Conservation (phyloP, 257 asterid species). For the Rubia yunnanensis region DNA sequence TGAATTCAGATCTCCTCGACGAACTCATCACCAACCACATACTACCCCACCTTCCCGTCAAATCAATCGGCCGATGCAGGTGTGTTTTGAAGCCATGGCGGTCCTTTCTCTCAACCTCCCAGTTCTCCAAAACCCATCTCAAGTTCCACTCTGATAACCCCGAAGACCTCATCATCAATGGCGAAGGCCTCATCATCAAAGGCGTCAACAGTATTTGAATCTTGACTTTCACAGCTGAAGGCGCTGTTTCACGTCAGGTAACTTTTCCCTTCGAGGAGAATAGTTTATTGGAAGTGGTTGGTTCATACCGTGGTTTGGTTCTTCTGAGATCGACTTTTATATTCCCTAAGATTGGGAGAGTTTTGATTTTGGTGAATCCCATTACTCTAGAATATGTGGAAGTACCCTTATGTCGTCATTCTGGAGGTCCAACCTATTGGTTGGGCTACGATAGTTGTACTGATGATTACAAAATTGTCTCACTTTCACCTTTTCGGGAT, state of each 20-base stretch:
- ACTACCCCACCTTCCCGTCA: too few species aligned
- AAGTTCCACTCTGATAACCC: too few species aligned
- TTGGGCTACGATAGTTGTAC: not conserved
- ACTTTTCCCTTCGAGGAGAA: not conserved
- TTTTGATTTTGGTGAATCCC: constrained; percentile 1
- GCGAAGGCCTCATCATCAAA: not conserved
- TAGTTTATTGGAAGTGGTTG: not conserved
- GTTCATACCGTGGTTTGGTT: not conserved
- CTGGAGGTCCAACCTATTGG: not conserved
- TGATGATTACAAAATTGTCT: not conserved
- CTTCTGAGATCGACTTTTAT: not conserved
- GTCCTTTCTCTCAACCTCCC: too few species aligned
- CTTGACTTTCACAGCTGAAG: not conserved
- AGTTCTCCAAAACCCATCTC: too few species aligned
- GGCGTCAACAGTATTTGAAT: not conserved
- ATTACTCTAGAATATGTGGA: not conserved
- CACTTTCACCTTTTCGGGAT: not conserved
- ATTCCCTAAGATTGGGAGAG: not conserved
- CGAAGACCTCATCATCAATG: too few species aligned
- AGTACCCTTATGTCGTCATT: not conserved
- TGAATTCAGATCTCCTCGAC: too few species aligned
- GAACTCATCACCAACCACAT: too few species aligned
- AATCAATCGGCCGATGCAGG: too few species aligned
- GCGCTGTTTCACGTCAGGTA: not conserved
- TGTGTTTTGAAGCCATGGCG: too few species aligned